Evolutionary conservation across 768 basidiomycete genomes (phyloP).

Genomic region (Tricholoma sp.): DNA sequence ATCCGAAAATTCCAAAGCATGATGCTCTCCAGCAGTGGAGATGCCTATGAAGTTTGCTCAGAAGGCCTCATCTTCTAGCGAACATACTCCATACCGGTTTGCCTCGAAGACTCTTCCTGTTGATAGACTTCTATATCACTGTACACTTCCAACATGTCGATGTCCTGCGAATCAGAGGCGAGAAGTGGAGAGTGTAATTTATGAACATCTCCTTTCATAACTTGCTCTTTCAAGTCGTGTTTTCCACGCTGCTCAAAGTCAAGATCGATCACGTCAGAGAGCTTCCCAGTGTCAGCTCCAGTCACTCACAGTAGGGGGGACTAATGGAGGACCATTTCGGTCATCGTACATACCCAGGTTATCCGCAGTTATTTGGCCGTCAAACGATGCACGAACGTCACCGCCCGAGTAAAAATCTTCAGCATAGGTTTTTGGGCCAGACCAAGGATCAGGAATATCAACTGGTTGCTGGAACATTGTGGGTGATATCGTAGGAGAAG

Average conservation of each 20-base stretch:
- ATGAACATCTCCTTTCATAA: neutral
- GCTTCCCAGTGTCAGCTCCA: neutral
- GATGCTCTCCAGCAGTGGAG: neutral
- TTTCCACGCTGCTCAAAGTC: neutral
- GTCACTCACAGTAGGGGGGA: neutral
- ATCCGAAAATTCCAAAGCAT: neutral
- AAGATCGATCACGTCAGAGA: neutral
- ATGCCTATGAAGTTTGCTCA: neutral
- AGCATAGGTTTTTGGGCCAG: slow-evolving; percentile 31
- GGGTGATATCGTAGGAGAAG: slow-evolving; percentile 5
- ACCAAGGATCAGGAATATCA: slow-evolving; percentile 36
- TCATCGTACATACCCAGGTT: slow-evolving; percentile 16
- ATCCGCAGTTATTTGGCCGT: slow-evolving; percentile 17
- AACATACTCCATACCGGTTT: neutral
- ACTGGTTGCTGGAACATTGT: slow-evolving; percentile 9
- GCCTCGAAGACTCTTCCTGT: neutral
- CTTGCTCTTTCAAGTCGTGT: neutral
- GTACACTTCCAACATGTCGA: neutral
- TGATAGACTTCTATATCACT: neutral
- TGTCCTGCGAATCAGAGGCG: neutral
- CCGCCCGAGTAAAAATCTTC: slow-evolving; percentile 44
- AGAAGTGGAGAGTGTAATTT: neutral
- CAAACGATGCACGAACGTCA: slow-evolving; percentile 20
- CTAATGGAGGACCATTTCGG: neutral
- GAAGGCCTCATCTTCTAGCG: neutral